These are phyloP conservation scores for Aleurites moluccanus DNA, from an alignment of 441 rosid species.

Conservation along the genomic window DNA sequence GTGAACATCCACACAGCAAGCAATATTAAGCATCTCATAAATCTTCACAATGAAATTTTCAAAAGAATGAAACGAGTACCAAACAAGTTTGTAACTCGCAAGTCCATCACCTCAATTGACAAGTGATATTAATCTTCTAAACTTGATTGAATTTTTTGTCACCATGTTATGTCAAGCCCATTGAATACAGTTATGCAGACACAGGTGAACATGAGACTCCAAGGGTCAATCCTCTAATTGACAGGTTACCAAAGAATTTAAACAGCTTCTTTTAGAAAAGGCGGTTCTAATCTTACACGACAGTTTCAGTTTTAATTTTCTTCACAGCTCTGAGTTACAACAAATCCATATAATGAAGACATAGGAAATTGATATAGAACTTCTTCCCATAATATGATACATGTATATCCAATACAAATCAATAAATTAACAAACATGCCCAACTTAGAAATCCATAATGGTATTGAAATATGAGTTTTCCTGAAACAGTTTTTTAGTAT, in stretches of 20 bases:
- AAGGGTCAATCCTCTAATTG: not conserved
- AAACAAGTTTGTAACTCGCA: not conserved
- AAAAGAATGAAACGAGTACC: not conserved
- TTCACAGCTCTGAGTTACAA: not conserved
- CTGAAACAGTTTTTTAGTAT: not conserved
- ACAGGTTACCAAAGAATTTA: not conserved
- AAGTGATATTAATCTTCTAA: not conserved
- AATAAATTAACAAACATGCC: not conserved
- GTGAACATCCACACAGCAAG: not conserved
- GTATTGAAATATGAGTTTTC: not conserved
- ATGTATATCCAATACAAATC: not conserved
- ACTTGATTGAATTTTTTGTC: not conserved
- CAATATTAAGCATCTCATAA: not conserved
- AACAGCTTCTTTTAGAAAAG: not conserved
- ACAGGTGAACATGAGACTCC: not conserved
- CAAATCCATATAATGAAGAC: not conserved
- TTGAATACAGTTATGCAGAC: not conserved
- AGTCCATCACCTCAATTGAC: not conserved
- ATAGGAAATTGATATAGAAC: not conserved
- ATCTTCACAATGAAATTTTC: slow-evolving; percentile 7
- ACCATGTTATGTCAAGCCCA: not conserved
- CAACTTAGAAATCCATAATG: not conserved
- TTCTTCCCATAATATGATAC: not conserved
- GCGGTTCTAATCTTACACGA: not conserved
- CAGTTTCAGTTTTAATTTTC: not conserved